Conservation (phyloP, 257 asterid genomes). For the Linderniella brevidens region DNA sequence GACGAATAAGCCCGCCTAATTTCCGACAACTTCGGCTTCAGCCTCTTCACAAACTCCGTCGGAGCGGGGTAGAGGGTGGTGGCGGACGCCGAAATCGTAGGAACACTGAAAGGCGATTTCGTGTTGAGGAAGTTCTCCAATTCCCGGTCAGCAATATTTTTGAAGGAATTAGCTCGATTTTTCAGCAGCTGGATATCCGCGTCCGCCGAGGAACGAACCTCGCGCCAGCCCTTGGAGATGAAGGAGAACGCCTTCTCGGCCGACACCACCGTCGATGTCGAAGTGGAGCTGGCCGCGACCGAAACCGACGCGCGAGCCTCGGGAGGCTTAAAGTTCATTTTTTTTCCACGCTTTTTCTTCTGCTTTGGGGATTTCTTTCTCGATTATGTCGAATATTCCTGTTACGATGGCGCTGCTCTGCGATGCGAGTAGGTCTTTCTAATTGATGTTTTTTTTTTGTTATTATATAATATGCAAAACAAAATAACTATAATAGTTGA, state of each 20-base stretch:
- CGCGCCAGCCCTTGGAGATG: slow-evolving; percentile 92
- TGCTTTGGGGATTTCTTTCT: no score
- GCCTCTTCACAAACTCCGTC: slow-evolving; percentile 72
- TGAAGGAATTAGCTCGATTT: slow-evolving; percentile 70
- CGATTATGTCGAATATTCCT: no score
- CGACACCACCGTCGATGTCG: slow-evolving; percentile 29
- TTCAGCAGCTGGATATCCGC: slow-evolving; percentile 82
- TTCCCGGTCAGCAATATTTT: slow-evolving; percentile 60
- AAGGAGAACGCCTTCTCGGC: slow-evolving; percentile 91
- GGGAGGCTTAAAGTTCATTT: slow-evolving; percentile 45
- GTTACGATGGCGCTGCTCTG: no score
- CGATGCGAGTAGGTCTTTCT: no score
- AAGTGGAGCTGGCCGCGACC: slow-evolving; percentile 10
- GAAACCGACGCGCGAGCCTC: slow-evolving; percentile 28
- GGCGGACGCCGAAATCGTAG: slow-evolving; percentile 63
- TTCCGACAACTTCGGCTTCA: slow-evolving; percentile 65
- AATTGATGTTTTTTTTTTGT: no score
- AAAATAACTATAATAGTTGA: no score
- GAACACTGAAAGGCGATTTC: slow-evolving; percentile 49
- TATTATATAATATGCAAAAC: no score
- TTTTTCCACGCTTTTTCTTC: slow-evolving; percentile 1
- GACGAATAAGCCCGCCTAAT: slow-evolving; percentile 75
- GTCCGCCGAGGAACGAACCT: slow-evolving; percentile 91
- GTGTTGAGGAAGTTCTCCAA: slow-evolving; percentile 82
- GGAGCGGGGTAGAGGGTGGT: slow-evolving; percentile 42